Percentiles rank a stretch among this genome's conserved stretches.
Evolutionary conservation across 2,329 filamentous ascomycete genomes (phyloP).

Genomic region (Phialophora tarda): DNA sequence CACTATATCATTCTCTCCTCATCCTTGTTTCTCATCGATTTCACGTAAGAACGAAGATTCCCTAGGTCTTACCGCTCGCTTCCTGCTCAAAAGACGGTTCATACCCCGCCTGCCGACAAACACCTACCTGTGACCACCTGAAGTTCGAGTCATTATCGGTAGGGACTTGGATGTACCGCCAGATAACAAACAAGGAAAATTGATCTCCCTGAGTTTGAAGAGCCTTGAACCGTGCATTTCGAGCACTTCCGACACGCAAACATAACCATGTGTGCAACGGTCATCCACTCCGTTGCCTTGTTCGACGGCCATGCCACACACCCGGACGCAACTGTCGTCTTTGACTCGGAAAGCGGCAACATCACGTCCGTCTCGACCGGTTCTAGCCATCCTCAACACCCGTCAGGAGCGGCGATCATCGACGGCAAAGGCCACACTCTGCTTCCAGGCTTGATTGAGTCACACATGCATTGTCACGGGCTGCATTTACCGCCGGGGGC

Average conservation of each 20-base stretch:
- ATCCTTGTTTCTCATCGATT: neutral
- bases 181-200: neutral
- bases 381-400: slow-evolving; percentile 13
- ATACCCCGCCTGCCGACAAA: neutral
- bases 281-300: slow-evolving; percentile 35
- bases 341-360: slow-evolving; percentile 33
- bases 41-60: neutral
- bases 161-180: neutral
- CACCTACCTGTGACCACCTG: neutral
- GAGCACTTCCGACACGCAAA: neutral
- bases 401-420: slow-evolving; percentile 34
- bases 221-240: neutral
- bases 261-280: slow-evolving; percentile 27
- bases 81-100: neutral
- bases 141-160: neutral
- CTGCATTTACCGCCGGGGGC: slow-evolving; percentile 35
- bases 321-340: slow-evolving; percentile 34
- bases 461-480: slow-evolving; percentile 36
- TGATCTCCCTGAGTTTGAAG: neutral
- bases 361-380: slow-evolving; percentile 36
- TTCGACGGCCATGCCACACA: slow-evolving; percentile 36
- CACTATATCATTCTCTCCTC: neutral
- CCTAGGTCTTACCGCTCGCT: neutral
- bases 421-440: slow-evolving; percentile 38
- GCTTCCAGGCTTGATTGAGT: slow-evolving; percentile 39